These are phyloP conservation scores for Hypoxylon fuscum DNA, from an alignment of 495 filamentous ascomycete species.

Conservation along the genomic window DNA sequence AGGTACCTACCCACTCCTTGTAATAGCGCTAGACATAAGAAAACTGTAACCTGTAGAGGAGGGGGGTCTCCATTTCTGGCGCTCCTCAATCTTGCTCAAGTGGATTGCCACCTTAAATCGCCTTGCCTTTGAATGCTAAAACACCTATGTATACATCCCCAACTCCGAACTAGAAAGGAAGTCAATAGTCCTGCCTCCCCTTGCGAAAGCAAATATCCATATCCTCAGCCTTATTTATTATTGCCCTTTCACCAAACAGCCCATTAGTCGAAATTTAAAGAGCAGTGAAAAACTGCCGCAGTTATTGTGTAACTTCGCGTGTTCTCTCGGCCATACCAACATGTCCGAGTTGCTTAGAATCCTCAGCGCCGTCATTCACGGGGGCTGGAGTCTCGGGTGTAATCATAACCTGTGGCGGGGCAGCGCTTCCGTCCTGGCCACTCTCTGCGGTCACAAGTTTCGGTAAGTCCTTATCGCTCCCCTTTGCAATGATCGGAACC, in stretches of 20 bases:
- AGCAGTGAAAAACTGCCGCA: neutral
- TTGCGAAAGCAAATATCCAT: conserved; percentile 37
- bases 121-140: conserved; percentile 30
- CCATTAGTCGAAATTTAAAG: conserved; percentile 3
- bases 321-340: conserved; percentile 41
- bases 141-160: conserved; percentile 42
- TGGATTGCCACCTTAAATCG: conserved; percentile 23
- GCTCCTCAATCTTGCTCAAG: conserved; percentile 21
- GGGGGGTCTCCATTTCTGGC: conserved; percentile 14
- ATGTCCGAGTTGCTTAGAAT: conserved; percentile 53
- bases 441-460: conserved; percentile 19
- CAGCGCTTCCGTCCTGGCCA: conserved; percentile 12
- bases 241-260: conserved; percentile 4
- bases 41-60: conserved; percentile 4
- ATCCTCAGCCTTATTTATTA: conserved; percentile 30
- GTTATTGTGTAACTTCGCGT: conserved; percentile 48
- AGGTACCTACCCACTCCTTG: no score
- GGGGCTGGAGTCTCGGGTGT: conserved; percentile 52
- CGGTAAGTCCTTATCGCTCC: conserved; percentile 6
- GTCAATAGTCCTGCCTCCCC: conserved; percentile 25
- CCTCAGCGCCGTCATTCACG: conserved; percentile 34
- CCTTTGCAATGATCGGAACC: neutral
- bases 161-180: conserved; percentile 37
- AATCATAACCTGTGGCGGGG: conserved; percentile 48
- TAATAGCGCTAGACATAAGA: conserved; percentile 18